Base-by-base conservation (phyloP, 805 yeast species). In the Ogataea thermomethanolica region DNA sequence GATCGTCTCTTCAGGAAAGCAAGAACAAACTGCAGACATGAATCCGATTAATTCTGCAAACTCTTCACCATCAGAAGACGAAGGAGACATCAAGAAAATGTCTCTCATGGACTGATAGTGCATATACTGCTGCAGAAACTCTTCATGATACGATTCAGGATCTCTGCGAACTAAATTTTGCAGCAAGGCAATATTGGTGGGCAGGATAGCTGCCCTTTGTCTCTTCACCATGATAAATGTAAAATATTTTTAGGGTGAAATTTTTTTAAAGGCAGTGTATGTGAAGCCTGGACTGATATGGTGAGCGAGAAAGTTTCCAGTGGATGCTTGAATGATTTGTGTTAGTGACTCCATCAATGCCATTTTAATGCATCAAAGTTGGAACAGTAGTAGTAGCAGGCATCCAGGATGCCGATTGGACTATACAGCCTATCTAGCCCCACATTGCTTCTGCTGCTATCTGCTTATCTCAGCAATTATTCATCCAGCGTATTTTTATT, bases 91-190 rank as follows among this genome's bases (percentile, higher is more conserved):
- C 61, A 88, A 67, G 56, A 85, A 87, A 44, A 93, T 84, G 55
- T 91, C 98, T 62, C 95, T 71, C 43, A 89, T 67, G 2, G 98
- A 85, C 59, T 84, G 89, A 64, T 93, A 93, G 62, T 93, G 98
- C 37, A 93, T 78, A 59, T 83, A 88, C 60, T 93, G 99, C 54
- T 89, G 93, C 28, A 84, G 62, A 62, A 93, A 93, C 63, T 93
- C 99, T 64, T 93, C 99, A 44, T 79, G 79, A 61, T 93, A 93
- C 0, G 98, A 90, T 53, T 77, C 84, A 2, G 99, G 97, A 61
- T 93, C 99, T 54, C 97, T 74, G 53, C 90, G 83, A 8, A 93
- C 95, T 49, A 93, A 72, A 62, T 93, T 93, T 66, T 93, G 99
- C 45, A 93, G 67, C 47, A 91, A 69, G 27, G 95, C 90, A 58